Evolutionary conservation across 352 stramenopile species (phyloP).

Genomic region (Achlya hypogyna): DNA sequence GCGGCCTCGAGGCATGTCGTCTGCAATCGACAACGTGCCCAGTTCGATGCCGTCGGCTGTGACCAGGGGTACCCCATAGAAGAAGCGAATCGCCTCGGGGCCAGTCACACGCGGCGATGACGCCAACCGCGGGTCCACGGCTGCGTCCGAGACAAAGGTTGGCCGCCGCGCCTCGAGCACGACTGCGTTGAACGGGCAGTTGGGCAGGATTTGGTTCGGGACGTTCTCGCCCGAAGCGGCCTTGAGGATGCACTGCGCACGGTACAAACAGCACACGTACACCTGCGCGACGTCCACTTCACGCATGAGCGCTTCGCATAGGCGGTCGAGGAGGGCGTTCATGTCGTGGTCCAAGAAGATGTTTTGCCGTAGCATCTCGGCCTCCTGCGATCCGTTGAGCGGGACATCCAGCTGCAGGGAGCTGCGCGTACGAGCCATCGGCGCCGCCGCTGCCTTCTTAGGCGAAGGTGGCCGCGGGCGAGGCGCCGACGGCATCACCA

Average conservation of each 20-base stretch:
- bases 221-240: neutral
- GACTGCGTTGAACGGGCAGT: neutral
- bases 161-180: neutral
- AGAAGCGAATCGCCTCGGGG: constrained; percentile 5
- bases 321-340: neutral
- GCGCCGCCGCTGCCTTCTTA: neutral
- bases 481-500: neutral
- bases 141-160: neutral
- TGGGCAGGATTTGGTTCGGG: neutral
- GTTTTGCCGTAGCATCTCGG: constrained; percentile 14
- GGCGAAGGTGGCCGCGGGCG: neutral
- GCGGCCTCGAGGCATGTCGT: constrained; percentile 3
- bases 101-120: constrained; percentile 4
- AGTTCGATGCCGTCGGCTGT: constrained; percentile 16
- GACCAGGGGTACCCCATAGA: neutral
- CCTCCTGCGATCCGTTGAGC: neutral
- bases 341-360: neutral
- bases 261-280: constrained; percentile 8
- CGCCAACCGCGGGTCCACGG: neutral
- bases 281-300: neutral
- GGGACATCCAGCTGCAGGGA: neutral
- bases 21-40: constrained; percentile 11
- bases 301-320: constrained; percentile 5
- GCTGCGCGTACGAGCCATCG: neutral
- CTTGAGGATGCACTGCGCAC: constrained; percentile 2